These are phyloP conservation scores for Blastobotrys peoriensis DNA, from an alignment of 805 yeast genomes.

Conservation along the genomic window DNA sequence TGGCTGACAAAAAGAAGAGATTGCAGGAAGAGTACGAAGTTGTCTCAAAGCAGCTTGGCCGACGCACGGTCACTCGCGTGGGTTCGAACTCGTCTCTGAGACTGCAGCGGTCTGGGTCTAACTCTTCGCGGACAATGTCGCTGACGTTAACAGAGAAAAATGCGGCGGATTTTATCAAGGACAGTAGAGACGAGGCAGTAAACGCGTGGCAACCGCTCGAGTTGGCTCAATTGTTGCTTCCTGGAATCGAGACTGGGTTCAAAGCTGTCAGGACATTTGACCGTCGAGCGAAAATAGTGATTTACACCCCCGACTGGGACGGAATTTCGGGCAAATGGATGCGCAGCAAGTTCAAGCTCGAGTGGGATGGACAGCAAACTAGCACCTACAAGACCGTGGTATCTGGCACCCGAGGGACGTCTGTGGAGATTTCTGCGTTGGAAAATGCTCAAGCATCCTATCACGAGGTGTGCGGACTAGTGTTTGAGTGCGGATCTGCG, in stretches of 20 bases:
- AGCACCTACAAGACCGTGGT: conserved; percentile 28
- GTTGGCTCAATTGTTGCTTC: conserved; percentile 32
- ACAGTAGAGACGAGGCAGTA: conserved; percentile 32
- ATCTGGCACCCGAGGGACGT: conserved; percentile 24
- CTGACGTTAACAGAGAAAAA: conserved; percentile 20
- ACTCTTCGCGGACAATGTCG: conserved; percentile 18
- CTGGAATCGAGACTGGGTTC: conserved; percentile 28
- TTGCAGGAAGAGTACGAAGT: conserved; percentile 35
- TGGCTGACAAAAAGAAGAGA: conserved; percentile 32
- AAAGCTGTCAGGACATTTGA: conserved; percentile 22
- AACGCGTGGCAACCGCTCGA: conserved; percentile 46
- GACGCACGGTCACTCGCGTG: conserved; percentile 4
- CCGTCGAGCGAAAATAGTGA: conserved; percentile 32
- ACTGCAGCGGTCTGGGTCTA: conserved; percentile 4
- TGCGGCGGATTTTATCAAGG: conserved; percentile 19
- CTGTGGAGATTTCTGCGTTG: conserved; percentile 36
- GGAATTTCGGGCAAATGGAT: conserved; percentile 45
- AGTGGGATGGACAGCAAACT: conserved; percentile 26
- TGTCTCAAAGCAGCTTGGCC: conserved; percentile 18
- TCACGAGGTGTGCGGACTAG: conserved; percentile 36
- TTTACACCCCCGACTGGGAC: conserved; percentile 47
- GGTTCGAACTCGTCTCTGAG: conserved; percentile 4
- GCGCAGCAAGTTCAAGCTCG: conserved; percentile 38
- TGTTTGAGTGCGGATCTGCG: conserved; percentile 49
- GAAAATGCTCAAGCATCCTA: conserved; percentile 39